A percentile compares a stretch with the other conserved stretches of the same genome.
phyloP scores from a whole-genome alignment of 202 grass and related monocot species.

The Panicum virgatum region DNA sequence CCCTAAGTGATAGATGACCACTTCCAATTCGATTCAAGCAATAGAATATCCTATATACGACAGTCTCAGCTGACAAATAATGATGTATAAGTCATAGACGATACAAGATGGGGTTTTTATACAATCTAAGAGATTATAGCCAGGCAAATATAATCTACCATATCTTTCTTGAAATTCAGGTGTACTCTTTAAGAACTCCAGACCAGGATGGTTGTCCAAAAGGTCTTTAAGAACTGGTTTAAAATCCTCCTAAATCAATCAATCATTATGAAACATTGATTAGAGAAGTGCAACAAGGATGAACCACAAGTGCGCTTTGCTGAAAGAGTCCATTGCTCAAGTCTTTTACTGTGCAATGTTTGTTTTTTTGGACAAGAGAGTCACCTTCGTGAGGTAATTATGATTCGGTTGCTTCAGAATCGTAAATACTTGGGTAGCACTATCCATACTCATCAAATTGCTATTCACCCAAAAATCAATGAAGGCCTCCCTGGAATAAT shows the following conservation, averaged over 20 bases:
- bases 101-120: conserved; percentile 16
- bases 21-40: conserved; percentile 88
- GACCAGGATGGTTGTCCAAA: conserved; percentile 84
- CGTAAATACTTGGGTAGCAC: conserved; percentile 73
- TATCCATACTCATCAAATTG: conserved; percentile 88
- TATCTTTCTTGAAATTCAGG: conserved; percentile 99
- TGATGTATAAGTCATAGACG: conserved; percentile 44
- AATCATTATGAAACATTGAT: conserved; percentile 33
- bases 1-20: conserved; percentile 82
- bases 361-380: conserved; percentile 8
- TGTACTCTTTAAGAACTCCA: conserved; percentile 96
- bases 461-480: conserved; percentile 90
- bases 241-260: conserved; percentile 87
- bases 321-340: conserved; percentile 25
- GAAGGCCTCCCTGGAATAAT: conserved; percentile 79
- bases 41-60: conserved; percentile 97
- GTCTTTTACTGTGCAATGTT: conserved; percentile 5
- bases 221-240: conserved; percentile 89
- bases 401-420: conserved; percentile 73
- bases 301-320: not conserved
- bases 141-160: conserved; percentile 48
- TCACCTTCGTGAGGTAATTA: conserved; percentile 80
- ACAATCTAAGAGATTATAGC: conserved; percentile 30
- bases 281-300: conserved; percentile 30
- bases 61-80: conserved; percentile 88